These are phyloP conservation scores for Camelina hispida DNA, from an alignment of 345 rosid species.

Conservation along the genomic window DNA sequence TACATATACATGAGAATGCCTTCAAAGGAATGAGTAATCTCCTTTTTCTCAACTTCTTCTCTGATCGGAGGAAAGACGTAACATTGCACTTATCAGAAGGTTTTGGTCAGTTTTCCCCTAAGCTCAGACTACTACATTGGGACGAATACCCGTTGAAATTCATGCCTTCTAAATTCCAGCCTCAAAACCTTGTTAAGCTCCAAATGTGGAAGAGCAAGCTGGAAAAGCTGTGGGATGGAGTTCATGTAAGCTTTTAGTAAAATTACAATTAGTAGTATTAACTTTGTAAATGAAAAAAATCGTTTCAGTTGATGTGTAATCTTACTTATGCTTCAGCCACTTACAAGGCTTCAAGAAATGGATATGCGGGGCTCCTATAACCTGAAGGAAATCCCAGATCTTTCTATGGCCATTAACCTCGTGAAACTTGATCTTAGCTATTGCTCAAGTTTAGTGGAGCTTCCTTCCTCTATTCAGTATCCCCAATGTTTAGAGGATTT, in stretches of 20 bases:
- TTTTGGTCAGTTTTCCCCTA: background rate
- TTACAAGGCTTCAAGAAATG: background rate
- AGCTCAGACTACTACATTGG: background rate
- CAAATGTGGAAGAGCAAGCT: background rate
- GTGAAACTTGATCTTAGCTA: background rate
- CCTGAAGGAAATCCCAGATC: background rate
- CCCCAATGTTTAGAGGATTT: background rate
- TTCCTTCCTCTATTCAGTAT: background rate
- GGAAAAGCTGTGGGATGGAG: slow-evolving; percentile 26
- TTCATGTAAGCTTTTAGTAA: background rate
- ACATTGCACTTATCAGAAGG: too few species aligned
- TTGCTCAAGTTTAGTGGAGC: background rate
- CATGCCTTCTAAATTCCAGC: slow-evolving; percentile 23
- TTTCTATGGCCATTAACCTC: too few species aligned
- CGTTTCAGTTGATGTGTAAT: background rate
- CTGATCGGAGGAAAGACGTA: too few species aligned
- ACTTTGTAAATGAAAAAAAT: too few species aligned
- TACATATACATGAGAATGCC: background rate
- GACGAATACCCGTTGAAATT: background rate
- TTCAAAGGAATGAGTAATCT: background rate
- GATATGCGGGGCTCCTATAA: background rate
- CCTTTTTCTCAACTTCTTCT: background rate
- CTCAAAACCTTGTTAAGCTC: slow-evolving; percentile 24
- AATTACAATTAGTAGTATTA: too few species aligned
- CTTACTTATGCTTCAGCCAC: background rate